Evolutionary conservation across 1,284 basidiomycete genomes (phyloP), one percentile per base, ranked within the genome.

Genomic region (Ustilago lituana): DNA sequence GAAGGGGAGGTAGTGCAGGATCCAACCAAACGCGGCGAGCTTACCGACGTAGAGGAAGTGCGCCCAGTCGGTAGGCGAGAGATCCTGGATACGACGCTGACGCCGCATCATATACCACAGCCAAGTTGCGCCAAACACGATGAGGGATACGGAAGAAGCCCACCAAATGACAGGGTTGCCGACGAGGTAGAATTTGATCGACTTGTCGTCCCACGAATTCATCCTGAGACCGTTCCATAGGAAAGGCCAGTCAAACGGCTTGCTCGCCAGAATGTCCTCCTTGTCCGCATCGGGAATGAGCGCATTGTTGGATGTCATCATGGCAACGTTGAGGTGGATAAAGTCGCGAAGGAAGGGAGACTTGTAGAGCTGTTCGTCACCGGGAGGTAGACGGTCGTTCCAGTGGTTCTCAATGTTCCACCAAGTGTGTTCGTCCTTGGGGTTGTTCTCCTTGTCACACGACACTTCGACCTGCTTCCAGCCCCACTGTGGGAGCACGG

Each of bases 251-350:
- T 98, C 94, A 43, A 87, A 86, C 0, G 95, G 94, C 74, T 88
- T 88, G 31, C 93, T 95, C 0, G 95, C 94, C 47, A 98, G 88
- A 74, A 97, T 93, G 82, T 98, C 95, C 74, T 94, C 92, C 85
- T 98, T 98, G 85, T 98, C 95, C 0, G 94, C 92, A 78, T 98
- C 94, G 0, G 95, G 95, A 39, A 98, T 85, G 51, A 98, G 89
- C 0, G 96, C 94, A 82, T 98, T 98, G 86, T 98, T 98, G 5
- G 94, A 96, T 0, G 94, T 97, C 93, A 96, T 95, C 96, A 98
- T 98, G 14, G 94, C 95, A 14, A 98, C 92, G 79, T 98, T 98
- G 57, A 98, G 88, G 83, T 98, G 95, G 88, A 93, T 94, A 84
- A 98, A 98, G 84, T 98, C 95, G 54, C 91, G 89, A 54, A 97